Percentiles rank a stretch among this genome's conserved stretches.
These are phyloP conservation scores for Coemansia sp. DNA, from an alignment of 192 early-diverging fungal species.

Conservation along the genomic window DNA sequence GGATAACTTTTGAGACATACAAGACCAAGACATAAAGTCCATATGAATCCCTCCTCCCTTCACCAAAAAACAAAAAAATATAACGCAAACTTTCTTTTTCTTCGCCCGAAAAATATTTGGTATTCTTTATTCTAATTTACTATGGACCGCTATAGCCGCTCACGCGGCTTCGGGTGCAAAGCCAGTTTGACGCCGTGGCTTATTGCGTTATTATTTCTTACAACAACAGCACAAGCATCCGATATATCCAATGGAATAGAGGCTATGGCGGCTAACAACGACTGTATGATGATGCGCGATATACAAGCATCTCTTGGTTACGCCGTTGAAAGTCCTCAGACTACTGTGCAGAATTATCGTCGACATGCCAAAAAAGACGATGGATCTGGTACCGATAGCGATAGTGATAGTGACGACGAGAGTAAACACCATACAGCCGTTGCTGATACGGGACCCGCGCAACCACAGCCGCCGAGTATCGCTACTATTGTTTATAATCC, in stretches of 20 bases:
- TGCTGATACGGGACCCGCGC: neutral
- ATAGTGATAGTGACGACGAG: constrained; percentile 23
- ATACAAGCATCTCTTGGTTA: neutral
- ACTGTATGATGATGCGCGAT: neutral
- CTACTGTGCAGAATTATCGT: neutral
- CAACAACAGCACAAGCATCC: neutral
- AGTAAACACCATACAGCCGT: neutral
- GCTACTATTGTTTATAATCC: neutral
- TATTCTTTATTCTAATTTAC: too few relatives aligned
- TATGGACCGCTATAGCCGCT: too few relatives aligned
- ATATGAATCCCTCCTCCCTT: too few relatives aligned
- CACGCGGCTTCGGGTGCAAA: constrained; percentile 1
- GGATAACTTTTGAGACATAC: too few relatives aligned
- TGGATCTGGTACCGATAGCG: constrained; percentile 18
- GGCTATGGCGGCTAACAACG: neutral
- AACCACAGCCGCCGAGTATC: neutral
- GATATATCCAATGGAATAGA: neutral
- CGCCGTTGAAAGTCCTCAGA: neutral
- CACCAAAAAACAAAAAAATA: too few relatives aligned
- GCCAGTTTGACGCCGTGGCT: constrained; percentile 19
- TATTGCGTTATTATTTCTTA: constrained; percentile 8
- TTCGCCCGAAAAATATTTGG: too few relatives aligned
- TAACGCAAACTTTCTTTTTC: too few relatives aligned
- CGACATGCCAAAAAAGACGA: neutral
- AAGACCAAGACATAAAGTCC: too few relatives aligned